Evolutionary conservation across 768 basidiomycete species (phyloP), one percentile per base, ranked within the genome.

Genomic region (Tylopilus cervinicoccineus): DNA sequence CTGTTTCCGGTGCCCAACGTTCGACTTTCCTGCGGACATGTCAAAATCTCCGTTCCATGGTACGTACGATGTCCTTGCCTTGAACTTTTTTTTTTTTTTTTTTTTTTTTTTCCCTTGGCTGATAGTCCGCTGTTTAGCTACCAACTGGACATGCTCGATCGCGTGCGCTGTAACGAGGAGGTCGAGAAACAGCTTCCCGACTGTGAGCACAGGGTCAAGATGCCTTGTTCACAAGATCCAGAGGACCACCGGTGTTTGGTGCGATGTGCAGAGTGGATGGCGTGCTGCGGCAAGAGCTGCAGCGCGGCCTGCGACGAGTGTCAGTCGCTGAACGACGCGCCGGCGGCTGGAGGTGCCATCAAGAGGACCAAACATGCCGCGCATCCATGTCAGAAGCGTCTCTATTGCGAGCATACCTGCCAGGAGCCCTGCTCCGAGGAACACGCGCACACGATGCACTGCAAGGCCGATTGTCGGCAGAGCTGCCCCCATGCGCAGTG

Each of bases 361-460:
- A 33, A 14, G 38, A 66, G 76, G 51, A 61, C 24, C 10, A 50
- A 53, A 5, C 83, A 84, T 52, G 24, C 51, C 0, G 8, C 33
- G 0, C 83, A 85, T 56, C 63, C 68, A 0, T 87, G 85, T 61
- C 67, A 76, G 46, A 72, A 75, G 39, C 40, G 39, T 4, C 69
- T 83, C 0, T 77, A 76, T 57, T 86, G 85, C 56, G 75, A 73
- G 12, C 82, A 85, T 62, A 48, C 54, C 2, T 87, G 86, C 51
- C 63, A 62, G 8, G 65, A 66, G 2, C 48, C 58, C 2, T 88
- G 86, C 47, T 77, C 79, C 0, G 59, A 62, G 32, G 63, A 70
- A 2, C 81, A 86, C 47, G 51, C 72, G 34, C 80, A 81, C 53
- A 74, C 75, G 11, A 65, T 57, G 0, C 54, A 47, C 10, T 87